Base-by-base conservation (phyloP, 176 grass and related monocot genomes). In the Rhipidocladum racemiflorum region DNA sequence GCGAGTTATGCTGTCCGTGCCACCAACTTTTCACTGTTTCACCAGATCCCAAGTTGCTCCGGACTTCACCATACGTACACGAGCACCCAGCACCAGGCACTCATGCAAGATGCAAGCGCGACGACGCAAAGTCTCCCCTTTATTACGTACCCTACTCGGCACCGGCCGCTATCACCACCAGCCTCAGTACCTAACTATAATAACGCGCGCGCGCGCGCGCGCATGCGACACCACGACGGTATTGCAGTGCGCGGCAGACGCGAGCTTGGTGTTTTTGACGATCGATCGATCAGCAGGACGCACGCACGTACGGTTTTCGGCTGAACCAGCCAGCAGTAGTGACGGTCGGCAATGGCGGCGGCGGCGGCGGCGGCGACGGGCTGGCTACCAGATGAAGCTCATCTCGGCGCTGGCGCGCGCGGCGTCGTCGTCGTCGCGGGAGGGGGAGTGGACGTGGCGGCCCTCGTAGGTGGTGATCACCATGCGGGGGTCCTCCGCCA, bases 381-480 rank as follows among this genome's bases (percentile, higher is more conserved):
- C 49, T 38, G 14, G 39, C 86, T 92, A 95, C 93, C 93, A 95
- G 68, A 92, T 78, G 83, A 95, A 95, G 85, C 39, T 90, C 90
- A 90, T 89, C 75, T 95, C 87, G 23, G 93, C 80, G 61, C 48
- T 80, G 10, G 87, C 88, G 16, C 81, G 71, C 14, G 93, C 64
- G 11, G 66, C 83, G 9, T 90, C 93, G 43, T 90, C 88, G 0
- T 95, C 91, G 16, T 97, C 88, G 39, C 63, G 88, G 43, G 94
- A 97, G 0, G 94, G 94, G 20, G 94, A 91, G 78, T 97, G 94
- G n/a, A 86, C 86, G n/a, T 97, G 94, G 32, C 88, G 88, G 48
- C 94, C 94, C 70, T 97, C 94, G 77, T 97, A 97, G 59, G 94
- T 93, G 62, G 94, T 97, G 86, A 97, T 93, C 46, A 97, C 94